A percentile compares a stretch with the other conserved stretches of the same genome.
Conservation (phyloP, 1,139 yeast species). For the Taiozyma onychis region DNA sequence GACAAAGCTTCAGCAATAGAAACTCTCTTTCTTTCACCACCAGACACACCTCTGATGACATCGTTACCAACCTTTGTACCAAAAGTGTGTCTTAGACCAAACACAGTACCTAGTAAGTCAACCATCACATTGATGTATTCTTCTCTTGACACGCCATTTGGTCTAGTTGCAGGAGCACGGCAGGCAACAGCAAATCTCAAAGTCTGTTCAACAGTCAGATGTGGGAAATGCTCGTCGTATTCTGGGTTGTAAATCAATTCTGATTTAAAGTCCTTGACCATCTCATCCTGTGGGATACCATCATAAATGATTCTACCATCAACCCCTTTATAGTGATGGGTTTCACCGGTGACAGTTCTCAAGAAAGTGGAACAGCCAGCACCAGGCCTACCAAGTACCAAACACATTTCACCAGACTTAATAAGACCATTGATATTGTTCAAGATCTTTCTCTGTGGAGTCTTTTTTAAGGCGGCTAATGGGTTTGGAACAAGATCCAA, state of each 20-base stretch:
- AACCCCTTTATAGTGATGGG: constrained; percentile 51
- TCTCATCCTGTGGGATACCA: constrained; percentile 43
- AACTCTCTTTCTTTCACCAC: constrained; percentile 80
- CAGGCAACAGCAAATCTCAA: constrained; percentile 33
- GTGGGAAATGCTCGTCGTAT: constrained; percentile 47
- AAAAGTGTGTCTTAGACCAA: constrained; percentile 56
- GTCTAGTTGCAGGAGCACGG: constrained; percentile 34
- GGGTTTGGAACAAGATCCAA: constrained; percentile 28
- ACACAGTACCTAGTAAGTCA: constrained; percentile 45
- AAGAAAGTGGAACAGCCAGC: constrained; percentile 50
- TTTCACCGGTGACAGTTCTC: constrained; percentile 50
- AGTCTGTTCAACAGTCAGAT: constrained; percentile 46
- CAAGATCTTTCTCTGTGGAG: constrained; percentile 16
- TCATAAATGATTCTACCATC: constrained; percentile 40
- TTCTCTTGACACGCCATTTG: constrained; percentile 32
- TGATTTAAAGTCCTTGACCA: constrained; percentile 40
- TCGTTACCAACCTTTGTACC: constrained; percentile 68
- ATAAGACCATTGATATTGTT: constrained; percentile 37
- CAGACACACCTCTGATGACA: constrained; percentile 69
- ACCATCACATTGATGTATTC: constrained; percentile 40
- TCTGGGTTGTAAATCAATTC: constrained; percentile 48
- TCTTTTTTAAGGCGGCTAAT: constrained; percentile 1
- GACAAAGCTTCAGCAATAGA: constrained; percentile 59
- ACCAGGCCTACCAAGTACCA: constrained; percentile 49
- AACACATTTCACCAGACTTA: constrained; percentile 44